Base-by-base conservation (phyloP, 495 filamentous ascomycete species). In the Penicillium diatomitis region DNA sequence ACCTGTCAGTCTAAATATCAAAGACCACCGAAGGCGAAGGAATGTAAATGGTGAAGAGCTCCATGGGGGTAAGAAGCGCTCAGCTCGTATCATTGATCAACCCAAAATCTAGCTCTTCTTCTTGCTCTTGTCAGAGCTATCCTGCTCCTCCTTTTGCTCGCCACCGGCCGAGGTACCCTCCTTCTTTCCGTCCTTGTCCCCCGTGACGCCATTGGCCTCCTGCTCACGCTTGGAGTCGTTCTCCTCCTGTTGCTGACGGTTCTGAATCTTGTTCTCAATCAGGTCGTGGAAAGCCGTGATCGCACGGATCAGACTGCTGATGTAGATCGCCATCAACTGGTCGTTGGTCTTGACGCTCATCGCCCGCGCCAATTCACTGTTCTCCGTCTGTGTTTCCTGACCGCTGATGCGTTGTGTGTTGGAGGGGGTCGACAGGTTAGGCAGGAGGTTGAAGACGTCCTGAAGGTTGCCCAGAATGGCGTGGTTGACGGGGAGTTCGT, bases 191-290 rank as follows among this genome's bases (percentile, higher is more conserved):
- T 85, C 82, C 65, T 86, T 86, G 56, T 83, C 83, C 12, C 61
- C 72, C 63, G 84, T 83, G 20, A 58, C 64, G 35, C 64, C 67
- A 49, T 75, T 80, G 38, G 68, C 66, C 50, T 74, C 68, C 52
- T 88, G 85, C 42, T 86, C 82, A 67, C 86, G 84, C 77, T 85
- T 86, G 47, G 79, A 80, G 55, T 96, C 89, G 68, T 86, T 89
- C 65, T 98, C 92, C 62, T 96, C 92, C 68, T 94, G 88, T 64
- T 91, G 87, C 71, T 96, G 91, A 58, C 90, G 74, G 72, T 98
- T 98, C 74, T 97, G 92, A 52, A 97, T 95, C 83, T 98, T 98
- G 72, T 98, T 98, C 76, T 98, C 92, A 58, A 98, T 98, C 53
- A 98, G 72, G 68, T 98, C 92, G 66, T 98, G 92, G 82, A 97